Evolutionary conservation across 2,329 filamentous ascomycete species (phyloP).

Genomic region (Juglanconis juglandina): DNA sequence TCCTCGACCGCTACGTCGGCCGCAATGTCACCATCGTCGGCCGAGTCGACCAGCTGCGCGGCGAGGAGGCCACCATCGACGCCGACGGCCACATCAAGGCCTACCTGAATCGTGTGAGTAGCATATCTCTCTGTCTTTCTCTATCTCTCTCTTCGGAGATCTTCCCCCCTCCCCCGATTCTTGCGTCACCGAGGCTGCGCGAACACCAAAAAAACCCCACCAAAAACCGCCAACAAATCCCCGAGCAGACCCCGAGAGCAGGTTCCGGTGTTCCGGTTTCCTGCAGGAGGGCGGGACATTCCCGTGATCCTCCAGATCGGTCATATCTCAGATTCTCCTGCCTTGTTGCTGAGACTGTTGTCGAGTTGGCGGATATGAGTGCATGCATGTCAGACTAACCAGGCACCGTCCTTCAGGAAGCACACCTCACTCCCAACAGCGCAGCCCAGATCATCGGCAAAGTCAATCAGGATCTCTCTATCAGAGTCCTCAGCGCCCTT

Average conservation of each 20-base stretch:
- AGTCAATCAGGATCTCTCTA: slow-evolving; percentile 67
- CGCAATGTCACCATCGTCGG: slow-evolving; percentile 81
- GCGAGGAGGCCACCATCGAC: slow-evolving; percentile 77
- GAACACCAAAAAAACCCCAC: neutral
- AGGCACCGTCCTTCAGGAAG: slow-evolving; percentile 50
- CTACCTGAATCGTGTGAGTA: slow-evolving; percentile 57
- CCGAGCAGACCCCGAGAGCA: neutral
- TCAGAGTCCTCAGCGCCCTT: slow-evolving; percentile 66
- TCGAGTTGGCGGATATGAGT: neutral
- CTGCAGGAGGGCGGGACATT: too few species aligned
- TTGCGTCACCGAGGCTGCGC: neutral
- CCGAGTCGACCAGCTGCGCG: slow-evolving; percentile 76
- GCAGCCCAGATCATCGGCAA: slow-evolving; percentile 77
- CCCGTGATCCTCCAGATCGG: too few species aligned
- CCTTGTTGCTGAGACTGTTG: neutral
- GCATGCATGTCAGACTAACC: neutral
- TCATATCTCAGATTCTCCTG: neutral
- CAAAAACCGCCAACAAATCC: neutral
- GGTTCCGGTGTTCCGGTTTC: neutral
- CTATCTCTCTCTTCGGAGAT: neutral
- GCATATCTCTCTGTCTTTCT: too few species aligned
- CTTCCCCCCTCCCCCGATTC: neutral
- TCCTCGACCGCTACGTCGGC: slow-evolving; percentile 72
- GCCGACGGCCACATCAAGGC: slow-evolving; percentile 74
- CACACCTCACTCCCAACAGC: slow-evolving; percentile 66